Percentiles rank a stretch among this genome's conserved stretches.
Evolutionary conservation across 495 filamentous ascomycete genomes (phyloP).

Genomic region (Niebla homalea): DNA sequence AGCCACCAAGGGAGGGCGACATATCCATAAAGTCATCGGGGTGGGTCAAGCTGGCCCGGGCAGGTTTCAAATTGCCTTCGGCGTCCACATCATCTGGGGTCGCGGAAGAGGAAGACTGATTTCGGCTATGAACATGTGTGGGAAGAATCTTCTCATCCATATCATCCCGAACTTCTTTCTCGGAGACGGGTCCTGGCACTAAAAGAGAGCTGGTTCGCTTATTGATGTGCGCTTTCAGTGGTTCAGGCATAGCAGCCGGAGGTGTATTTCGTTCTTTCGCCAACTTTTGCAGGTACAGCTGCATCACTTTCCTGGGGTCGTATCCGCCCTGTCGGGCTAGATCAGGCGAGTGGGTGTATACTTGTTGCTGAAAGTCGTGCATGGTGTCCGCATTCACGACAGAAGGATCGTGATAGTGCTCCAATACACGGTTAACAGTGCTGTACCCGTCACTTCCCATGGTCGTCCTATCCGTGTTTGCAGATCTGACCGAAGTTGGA

Average conservation of each 20-base stretch:
- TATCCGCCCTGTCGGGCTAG: conserved; percentile 38
- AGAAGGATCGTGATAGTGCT: conserved; percentile 26
- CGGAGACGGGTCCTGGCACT: conserved; percentile 4
- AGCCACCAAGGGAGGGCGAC: conserved; percentile 43
- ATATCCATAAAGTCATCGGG: conserved; percentile 39
- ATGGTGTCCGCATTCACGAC: conserved; percentile 17
- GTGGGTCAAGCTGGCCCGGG: conserved; percentile 32
- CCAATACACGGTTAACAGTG: conserved; percentile 29
- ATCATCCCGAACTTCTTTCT: conserved; percentile 12
- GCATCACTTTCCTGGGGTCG: conserved; percentile 39
- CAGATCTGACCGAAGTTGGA: conserved; percentile 10
- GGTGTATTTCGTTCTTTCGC: conserved; percentile 24
- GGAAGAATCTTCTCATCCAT: conserved; percentile 13
- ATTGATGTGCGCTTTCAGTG: conserved; percentile 6
- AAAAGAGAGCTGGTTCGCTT: conserved; percentile 8
- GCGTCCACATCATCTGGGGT: conserved; percentile 1
- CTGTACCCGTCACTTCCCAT: conserved; percentile 31
- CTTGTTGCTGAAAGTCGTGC: conserved; percentile 21
- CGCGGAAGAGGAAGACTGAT: conserved; percentile 7
- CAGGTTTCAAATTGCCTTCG: conserved; percentile 10
- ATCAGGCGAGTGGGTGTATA: conserved; percentile 28
- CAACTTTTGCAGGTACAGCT: conserved; percentile 40
- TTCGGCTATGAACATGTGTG: not conserved
- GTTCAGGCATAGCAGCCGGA: conserved; percentile 7
- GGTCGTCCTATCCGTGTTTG: conserved; percentile 17